Evolutionary conservation across 345 rosid genomes (phyloP).

Genomic region (Kandelia obovata): DNA sequence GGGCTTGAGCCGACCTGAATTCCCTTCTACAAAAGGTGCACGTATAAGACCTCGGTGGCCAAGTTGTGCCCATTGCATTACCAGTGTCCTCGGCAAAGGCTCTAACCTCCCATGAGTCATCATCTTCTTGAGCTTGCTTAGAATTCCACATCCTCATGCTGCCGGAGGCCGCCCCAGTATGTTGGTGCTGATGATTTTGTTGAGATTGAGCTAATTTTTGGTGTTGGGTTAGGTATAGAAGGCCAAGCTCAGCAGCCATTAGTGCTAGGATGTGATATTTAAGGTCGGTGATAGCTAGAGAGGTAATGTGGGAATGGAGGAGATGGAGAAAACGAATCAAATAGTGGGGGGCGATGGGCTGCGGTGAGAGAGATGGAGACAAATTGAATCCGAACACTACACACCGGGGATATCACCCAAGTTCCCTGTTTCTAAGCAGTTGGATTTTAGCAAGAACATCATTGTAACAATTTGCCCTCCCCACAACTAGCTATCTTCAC

Average conservation of each 20-base stretch:
- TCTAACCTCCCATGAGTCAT: slow-evolving; percentile 91
- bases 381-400: slow-evolving; percentile 33
- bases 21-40: slow-evolving; percentile 92
- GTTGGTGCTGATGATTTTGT: slow-evolving; percentile 16
- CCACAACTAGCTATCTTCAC: slow-evolving; percentile 18
- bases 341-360: slow-evolving; percentile 19
- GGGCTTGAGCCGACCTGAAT: slow-evolving; percentile 95
- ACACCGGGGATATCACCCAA: slow-evolving; percentile 27
- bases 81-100: slow-evolving; percentile 86
- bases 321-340: slow-evolving; percentile 33
- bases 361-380: slow-evolving; percentile 23
- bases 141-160: slow-evolving; percentile 65
- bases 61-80: slow-evolving; percentile 70
- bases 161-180: neutral
- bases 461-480: slow-evolving; percentile 19
- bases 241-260: slow-evolving; percentile 51
- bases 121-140: slow-evolving; percentile 48
- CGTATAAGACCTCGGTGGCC: slow-evolving; percentile 96
- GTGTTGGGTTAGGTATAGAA: slow-evolving; percentile 35
- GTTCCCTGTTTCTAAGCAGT: slow-evolving; percentile 19
- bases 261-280: slow-evolving; percentile 11
- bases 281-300: slow-evolving; percentile 15
- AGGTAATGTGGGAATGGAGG: slow-evolving; percentile 24
- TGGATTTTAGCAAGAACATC: slow-evolving; percentile 33
- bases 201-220: slow-evolving; percentile 30